These are phyloP conservation scores for Suhomyces terraborum DNA, from an alignment of 1,139 yeast genomes.

Conservation along the genomic window DNA sequence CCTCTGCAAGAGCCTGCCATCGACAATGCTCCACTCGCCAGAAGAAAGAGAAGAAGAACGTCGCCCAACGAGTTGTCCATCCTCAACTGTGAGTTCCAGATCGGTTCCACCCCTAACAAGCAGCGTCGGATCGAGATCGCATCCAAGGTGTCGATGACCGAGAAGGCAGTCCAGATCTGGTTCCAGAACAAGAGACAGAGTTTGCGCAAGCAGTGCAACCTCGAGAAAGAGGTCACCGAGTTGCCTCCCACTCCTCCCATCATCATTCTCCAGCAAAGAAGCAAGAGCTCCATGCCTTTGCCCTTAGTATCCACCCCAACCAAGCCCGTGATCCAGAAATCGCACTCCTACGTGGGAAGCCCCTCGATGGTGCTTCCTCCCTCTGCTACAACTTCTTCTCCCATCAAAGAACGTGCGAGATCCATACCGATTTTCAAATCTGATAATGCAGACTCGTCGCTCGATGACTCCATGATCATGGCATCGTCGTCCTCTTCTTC, in stretches of 20 bases:
- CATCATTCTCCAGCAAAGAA: conserved; percentile 21
- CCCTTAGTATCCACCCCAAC: conserved; percentile 31
- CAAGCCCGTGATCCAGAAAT: conserved; percentile 28
- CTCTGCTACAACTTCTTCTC: conserved; percentile 22
- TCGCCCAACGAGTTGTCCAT: conserved; percentile 82
- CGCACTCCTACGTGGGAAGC: conserved; percentile 31
- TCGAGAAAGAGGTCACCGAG: conserved; percentile 47
- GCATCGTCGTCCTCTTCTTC: too few relatives aligned
- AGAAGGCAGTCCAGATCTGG: conserved; percentile 97
- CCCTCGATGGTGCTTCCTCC: conserved; percentile 18
- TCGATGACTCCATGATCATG: conserved; percentile 26
- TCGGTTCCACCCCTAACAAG: conserved; percentile 81
- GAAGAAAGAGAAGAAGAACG: conserved; percentile 94
- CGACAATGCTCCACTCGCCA: conserved; percentile 86
- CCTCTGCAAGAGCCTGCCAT: conserved; percentile 82
- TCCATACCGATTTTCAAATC: conserved; percentile 22
- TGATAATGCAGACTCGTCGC: conserved; percentile 25
- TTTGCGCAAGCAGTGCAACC: conserved; percentile 53
- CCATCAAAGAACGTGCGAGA: conserved; percentile 26
- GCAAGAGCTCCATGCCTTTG: conserved; percentile 12
- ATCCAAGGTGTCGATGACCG: conserved; percentile 81
- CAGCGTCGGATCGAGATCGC: conserved; percentile 76
- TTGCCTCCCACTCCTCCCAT: conserved; percentile 44
- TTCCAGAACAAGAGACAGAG: conserved; percentile 94
- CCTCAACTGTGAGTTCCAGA: conserved; percentile 73